Evolutionary conservation across 306 rosid genomes (phyloP), one percentile per base, ranked within the genome.

Genomic region (Senna siamea): DNA sequence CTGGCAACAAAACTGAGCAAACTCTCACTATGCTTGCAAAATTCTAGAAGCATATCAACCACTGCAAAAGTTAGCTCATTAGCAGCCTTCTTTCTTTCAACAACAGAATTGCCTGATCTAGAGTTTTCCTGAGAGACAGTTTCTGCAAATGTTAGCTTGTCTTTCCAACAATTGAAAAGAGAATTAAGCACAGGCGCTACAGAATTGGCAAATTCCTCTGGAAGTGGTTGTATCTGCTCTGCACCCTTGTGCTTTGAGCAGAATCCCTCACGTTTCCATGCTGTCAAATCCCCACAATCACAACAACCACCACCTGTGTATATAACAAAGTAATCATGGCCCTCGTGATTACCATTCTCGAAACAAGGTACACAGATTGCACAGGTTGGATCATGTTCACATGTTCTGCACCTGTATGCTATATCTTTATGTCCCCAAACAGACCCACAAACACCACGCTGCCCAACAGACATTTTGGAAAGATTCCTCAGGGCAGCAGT

Each of bases 311-410:
- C 92, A 0, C 96, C 84, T 0, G 99, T 95, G 72, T 92, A 84
- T 62, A 95, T 95, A 44, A 89, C 85, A 64, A 59, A 80, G 86
- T 87, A 95, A 81, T 95, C 99, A 71, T 95, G 99, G 71, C 82
- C 92, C 63, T 79, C 62, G 79, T 95, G 99, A 75, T 88, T 68
- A 64, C 99, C 99, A 70, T 86, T 87, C 84, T 86, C 93, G 78
- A 95, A 95, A 83, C 99, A 95, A 60, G 97, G 98, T 68, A 95
- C 96, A 48, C 99, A 95, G 17, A 95, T 95, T 18, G 99, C 98
- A 6, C 99, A 95, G 2, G 99, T 95, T 0, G 97, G 96, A 58
- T 95, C 99, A 0, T 88, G 88, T 74, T 88, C 98, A 51, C 99
- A 95, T 3, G 99, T 95, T 69, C 82, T 84, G 67, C 99, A 95